These are phyloP conservation scores for Candida parachauliodes DNA, from an alignment of 805 yeast genomes.

Conservation along the genomic window DNA sequence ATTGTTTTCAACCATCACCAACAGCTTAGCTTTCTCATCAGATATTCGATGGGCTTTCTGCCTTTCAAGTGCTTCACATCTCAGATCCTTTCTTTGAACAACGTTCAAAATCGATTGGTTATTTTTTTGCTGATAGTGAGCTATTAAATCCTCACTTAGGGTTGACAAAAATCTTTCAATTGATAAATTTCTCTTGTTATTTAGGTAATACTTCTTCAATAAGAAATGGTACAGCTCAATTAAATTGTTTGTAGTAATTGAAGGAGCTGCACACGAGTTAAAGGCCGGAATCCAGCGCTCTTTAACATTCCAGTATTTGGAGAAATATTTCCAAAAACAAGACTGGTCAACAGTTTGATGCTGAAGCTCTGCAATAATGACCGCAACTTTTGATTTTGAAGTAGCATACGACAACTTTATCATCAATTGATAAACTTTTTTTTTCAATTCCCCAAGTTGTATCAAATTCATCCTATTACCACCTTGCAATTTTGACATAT, in stretches of 20 bases:
- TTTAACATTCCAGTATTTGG: background rate
- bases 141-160: too few relatives aligned
- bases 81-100: too few relatives aligned
- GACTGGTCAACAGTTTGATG: background rate
- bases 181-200: background rate
- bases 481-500: background rate
- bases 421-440: background rate
- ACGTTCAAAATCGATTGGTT: too few relatives aligned
- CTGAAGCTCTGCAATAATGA: background rate
- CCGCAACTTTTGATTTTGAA: background rate
- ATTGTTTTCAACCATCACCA: too few relatives aligned
- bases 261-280: background rate
- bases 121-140: too few relatives aligned
- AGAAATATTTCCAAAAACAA: background rate
- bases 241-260: background rate
- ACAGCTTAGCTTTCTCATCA: too few relatives aligned
- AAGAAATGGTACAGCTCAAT: background rate
- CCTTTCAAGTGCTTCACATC: too few relatives aligned
- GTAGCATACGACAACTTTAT: background rate
- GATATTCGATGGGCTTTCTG: too few relatives aligned
- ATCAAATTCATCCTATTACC: too few relatives aligned
- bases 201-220: too few relatives aligned
- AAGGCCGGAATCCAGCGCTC: background rate
- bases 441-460: too few relatives aligned
- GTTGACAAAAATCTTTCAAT: too few relatives aligned